A percentile compares a stretch with the other conserved stretches of the same genome.
These are phyloP conservation scores for Colletotrichum sp. DNA, from an alignment of 2,329 filamentous ascomycete species.

Conservation along the genomic window DNA sequence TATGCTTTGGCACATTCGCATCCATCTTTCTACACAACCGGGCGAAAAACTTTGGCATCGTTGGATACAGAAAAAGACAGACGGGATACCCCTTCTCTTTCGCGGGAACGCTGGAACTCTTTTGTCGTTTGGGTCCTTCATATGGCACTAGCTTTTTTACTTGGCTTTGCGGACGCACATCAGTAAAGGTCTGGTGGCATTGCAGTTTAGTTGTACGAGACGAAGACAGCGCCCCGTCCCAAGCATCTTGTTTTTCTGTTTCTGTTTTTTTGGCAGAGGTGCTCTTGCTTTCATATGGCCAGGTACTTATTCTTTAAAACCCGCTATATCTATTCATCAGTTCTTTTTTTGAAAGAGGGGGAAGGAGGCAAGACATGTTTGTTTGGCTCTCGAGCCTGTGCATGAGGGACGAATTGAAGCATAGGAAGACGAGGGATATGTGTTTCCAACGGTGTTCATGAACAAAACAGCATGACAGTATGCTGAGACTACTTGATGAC, in stretches of 20 bases:
- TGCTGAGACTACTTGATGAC: constrained; percentile 9
- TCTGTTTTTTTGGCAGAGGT: background rate
- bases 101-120: background rate
- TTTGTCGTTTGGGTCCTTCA: background rate
- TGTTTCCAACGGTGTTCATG: constrained; percentile 4
- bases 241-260: background rate
- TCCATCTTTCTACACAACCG: background rate
- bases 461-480: background rate
- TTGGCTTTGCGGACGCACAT: background rate
- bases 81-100: background rate
- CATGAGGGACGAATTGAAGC: background rate
- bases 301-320: background rate
- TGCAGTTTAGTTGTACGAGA: background rate
- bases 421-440: background rate
- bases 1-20: constrained; percentile 7
- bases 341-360: background rate
- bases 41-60: constrained; percentile 1
- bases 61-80: constrained; percentile 8
- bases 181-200: background rate
- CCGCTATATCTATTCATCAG: background rate
- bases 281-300: background rate
- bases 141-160: background rate
- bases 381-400: background rate
- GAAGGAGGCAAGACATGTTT: background rate
- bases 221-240: background rate